Evolutionary conservation across 495 filamentous ascomycete species (phyloP), one percentile per base, ranked within the genome.

Genomic region (Penicillium angulare): DNA sequence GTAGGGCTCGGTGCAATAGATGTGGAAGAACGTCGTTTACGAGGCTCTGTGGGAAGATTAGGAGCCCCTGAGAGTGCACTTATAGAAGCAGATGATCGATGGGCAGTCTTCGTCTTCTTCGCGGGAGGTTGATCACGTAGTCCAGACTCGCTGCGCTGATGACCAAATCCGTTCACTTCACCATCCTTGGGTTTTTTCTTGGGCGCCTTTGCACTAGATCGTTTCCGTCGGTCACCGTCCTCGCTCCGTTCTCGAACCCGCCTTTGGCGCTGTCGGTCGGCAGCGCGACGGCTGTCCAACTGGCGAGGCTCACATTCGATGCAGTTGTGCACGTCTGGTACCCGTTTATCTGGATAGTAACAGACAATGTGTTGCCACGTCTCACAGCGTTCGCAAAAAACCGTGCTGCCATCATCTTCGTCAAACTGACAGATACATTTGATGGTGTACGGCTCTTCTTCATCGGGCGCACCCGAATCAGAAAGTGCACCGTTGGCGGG

Each of bases 341-440:
- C 85, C 29, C 82, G 79, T 42, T 78, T 79, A 43, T 82, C 74
- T 42, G 87, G 85, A 64, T 96, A 95, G 71, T 96, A 97, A 72
- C 93, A 99, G 58, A 89, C 82, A 54, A 95, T 92, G 70, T 99
- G 93, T 70, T 99, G 93, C 93, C 93, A 99, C 35, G 90, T 95
- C 64, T 96, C 87, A 73, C 93, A 99, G 49, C 74, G 76, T 65
- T 99, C 93, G 79, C 93, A 99, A 71, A 87, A 89, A 48, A 99
- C 93, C 49, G 95, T 99, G 67, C 87, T 90, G 62, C 95, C 93
- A 76, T 99, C 93, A 79, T 97, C 93, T 75, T 96, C 91, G 61
- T 81, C 58, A 65, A 84, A 97, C 61, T 84, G 79, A 73, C 93
- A 99, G 57, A 97, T 92, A 80, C 93, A 99, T 78, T 92, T 95